A percentile compares a stretch with the other conserved stretches of the same genome.
Conservation (phyloP, 495 filamentous ascomycete species). For the Parathielavia appendiculata region DNA sequence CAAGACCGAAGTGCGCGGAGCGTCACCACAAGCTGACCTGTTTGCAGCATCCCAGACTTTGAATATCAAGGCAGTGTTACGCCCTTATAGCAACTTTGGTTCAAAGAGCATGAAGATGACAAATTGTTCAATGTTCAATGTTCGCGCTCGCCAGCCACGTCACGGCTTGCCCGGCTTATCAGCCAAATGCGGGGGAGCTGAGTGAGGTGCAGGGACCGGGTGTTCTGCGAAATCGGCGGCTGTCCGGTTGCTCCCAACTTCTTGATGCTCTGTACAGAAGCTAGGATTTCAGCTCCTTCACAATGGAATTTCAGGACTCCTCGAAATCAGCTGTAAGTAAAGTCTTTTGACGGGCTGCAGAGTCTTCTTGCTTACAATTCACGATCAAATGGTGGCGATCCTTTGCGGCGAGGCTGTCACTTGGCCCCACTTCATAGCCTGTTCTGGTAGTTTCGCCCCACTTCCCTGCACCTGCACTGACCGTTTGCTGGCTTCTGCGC, state of each 20-base stretch:
- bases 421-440: slow-evolving; percentile 30
- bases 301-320: too few relatives aligned
- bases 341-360: neutral
- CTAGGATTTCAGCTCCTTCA: too few relatives aligned
- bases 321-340: too few relatives aligned
- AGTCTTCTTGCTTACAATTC: slow-evolving; percentile 1
- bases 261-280: too few relatives aligned
- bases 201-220: neutral
- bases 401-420: slow-evolving; percentile 11
- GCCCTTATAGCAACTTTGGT: too few relatives aligned
- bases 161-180: neutral
- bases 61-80: too few relatives aligned
- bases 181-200: slow-evolving; percentile 7
- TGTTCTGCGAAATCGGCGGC: neutral
- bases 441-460: slow-evolving; percentile 31
- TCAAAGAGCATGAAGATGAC: too few relatives aligned
- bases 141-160: neutral
- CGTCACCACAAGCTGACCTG: neutral
- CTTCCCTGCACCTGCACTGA: slow-evolving; percentile 26
- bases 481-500: slow-evolving; percentile 35
- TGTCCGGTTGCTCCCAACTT: too few relatives aligned
- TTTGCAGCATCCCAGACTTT: too few relatives aligned
- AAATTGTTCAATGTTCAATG: neutral
- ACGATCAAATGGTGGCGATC: slow-evolving; percentile 6
- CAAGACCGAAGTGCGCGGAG: too few relatives aligned